Evolutionary conservation across 495 filamentous ascomycete species (phyloP).

Genomic region (Sabuloglossum arenarium): DNA sequence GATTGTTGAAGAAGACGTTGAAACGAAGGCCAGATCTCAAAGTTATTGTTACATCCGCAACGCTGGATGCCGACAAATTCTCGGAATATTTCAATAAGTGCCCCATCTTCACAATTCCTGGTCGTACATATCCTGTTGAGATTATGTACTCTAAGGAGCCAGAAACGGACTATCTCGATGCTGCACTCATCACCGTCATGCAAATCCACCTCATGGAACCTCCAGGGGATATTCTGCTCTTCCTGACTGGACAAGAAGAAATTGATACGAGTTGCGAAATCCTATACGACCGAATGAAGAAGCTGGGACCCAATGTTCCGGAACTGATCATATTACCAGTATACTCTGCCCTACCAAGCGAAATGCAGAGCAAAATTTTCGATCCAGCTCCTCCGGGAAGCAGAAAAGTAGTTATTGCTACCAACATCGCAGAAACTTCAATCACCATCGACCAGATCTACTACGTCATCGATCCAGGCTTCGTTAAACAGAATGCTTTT

Average conservation of each 20-base stretch:
- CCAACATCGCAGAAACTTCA: conserved; percentile 94
- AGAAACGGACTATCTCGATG: conserved; percentile 88
- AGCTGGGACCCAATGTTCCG: conserved; percentile 70
- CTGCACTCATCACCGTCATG: conserved; percentile 92
- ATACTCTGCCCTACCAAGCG: conserved; percentile 77
- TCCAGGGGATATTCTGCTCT: conserved; percentile 79
- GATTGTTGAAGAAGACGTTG: conserved; percentile 80
- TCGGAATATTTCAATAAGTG: conserved; percentile 85
- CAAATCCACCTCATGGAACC: conserved; percentile 91
- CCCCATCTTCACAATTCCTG: conserved; percentile 91
- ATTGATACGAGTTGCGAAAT: conserved; percentile 93
- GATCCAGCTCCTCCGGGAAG: conserved; percentile 77
- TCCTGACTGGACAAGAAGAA: conserved; percentile 94
- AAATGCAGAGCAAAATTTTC: conserved; percentile 89
- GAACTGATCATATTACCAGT: conserved; percentile 88
- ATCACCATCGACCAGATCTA: conserved; percentile 96
- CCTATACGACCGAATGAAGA: conserved; percentile 90
- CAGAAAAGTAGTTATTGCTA: conserved; percentile 92
- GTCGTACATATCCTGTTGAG: conserved; percentile 85
- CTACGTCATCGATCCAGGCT: conserved; percentile 93
- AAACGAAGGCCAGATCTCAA: conserved; percentile 73
- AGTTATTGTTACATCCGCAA: conserved; percentile 89
- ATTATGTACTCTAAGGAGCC: conserved; percentile 88
- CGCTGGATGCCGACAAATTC: conserved; percentile 94
- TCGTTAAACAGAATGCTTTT: conserved; percentile 94